phyloP scores from a whole-genome alignment of 148 eudicot genomes.

The Silene conica region DNA sequence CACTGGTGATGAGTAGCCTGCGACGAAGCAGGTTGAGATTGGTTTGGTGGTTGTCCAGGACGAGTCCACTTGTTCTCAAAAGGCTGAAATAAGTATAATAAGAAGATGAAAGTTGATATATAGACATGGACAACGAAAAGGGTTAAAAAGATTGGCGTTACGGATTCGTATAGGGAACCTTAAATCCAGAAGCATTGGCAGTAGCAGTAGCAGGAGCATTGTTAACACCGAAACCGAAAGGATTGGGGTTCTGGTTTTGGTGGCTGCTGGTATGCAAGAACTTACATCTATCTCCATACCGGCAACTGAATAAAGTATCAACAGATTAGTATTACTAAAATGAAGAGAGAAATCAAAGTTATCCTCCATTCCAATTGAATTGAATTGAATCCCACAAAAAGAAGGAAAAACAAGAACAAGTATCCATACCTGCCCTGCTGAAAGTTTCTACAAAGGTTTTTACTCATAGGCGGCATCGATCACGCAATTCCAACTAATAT shows the following conservation, averaged over 20 bases:
- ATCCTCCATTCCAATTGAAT: not conserved
- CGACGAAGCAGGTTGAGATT: slow-evolving; percentile 56
- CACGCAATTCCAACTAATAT: no score
- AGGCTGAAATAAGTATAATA: slow-evolving; percentile 40
- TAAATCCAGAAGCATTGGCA: no score
- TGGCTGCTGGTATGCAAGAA: slow-evolving; percentile 52
- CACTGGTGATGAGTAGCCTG: slow-evolving; percentile 57
- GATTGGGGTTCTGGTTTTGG: slow-evolving; percentile 64
- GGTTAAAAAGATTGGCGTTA: no score
- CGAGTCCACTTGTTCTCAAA: slow-evolving; percentile 95
- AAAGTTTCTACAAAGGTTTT: slow-evolving; percentile 69
- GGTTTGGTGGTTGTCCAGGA: slow-evolving; percentile 48
- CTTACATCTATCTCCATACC: slow-evolving; percentile 72
- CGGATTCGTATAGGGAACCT: no score
- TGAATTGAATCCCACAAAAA: no score
- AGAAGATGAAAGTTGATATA: not conserved
- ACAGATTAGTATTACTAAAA: no score
- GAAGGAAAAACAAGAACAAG: not conserved
- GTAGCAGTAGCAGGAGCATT: no score
- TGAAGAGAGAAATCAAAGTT: not conserved
- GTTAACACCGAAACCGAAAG: slow-evolving; percentile 71
- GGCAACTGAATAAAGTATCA: slow-evolving; percentile 51
- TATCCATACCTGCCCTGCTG: slow-evolving; percentile 63
- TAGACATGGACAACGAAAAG: no score
- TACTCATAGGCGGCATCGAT: slow-evolving; percentile 10